Conservation (phyloP, 2,329 filamentous ascomycete genomes). For the Aphanocladium album region DNA sequence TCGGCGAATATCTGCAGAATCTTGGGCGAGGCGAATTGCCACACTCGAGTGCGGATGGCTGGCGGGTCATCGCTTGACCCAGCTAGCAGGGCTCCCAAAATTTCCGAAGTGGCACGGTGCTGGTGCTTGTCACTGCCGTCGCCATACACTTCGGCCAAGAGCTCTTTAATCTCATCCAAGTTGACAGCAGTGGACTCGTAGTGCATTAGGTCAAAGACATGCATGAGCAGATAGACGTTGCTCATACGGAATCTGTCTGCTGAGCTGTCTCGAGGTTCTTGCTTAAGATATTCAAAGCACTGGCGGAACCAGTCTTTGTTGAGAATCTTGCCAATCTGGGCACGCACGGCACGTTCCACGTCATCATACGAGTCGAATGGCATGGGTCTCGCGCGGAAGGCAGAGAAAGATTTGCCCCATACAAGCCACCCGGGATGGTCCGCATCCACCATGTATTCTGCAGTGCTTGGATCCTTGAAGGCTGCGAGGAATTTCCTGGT, state of each 20-base stretch:
- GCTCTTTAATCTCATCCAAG: constrained; percentile 81
- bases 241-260: constrained; percentile 87
- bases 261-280: constrained; percentile 79
- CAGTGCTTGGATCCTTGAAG: constrained; percentile 62
- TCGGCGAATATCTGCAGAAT: constrained; percentile 84
- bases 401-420: constrained; percentile 84
- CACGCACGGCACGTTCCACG: constrained; percentile 66
- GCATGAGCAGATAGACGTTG: constrained; percentile 79
- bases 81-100: constrained; percentile 77
- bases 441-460: constrained; percentile 84
- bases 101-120: constrained; percentile 91
- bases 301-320: constrained; percentile 80
- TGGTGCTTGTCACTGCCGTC: constrained; percentile 97
- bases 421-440: constrained; percentile 96
- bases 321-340: constrained; percentile 74
- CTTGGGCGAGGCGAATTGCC: constrained; percentile 87
- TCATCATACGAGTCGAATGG: constrained; percentile 72
- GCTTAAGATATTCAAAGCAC: constrained; percentile 91
- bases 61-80: constrained; percentile 74
- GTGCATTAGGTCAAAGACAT: constrained; percentile 85
- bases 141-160: constrained; percentile 72
- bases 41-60: constrained; percentile 69
- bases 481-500: constrained; percentile 72
- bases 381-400: constrained; percentile 65
- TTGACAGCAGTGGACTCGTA: constrained; percentile 71